Evolutionary conservation across 2,329 filamentous ascomycete species (phyloP).

Genomic region (Botrytis hyacinthi): DNA sequence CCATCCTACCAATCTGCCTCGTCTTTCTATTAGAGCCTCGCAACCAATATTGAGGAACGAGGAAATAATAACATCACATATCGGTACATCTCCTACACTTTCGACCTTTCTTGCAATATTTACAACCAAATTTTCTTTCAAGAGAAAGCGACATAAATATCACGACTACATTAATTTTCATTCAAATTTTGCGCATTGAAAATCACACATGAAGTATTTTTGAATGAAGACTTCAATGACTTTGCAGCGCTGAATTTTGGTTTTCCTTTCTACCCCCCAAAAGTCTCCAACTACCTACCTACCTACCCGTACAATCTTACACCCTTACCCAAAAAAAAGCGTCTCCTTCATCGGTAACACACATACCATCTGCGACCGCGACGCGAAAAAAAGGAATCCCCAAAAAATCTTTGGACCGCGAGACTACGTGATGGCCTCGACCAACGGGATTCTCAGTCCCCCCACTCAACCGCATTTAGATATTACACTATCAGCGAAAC

Average conservation of each 20-base stretch:
- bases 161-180: neutral
- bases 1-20: neutral
- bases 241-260: conserved; percentile 14
- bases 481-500: conserved; percentile 48
- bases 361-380: conserved; percentile 25
- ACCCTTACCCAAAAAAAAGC: conserved; percentile 12
- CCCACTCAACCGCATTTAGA: conserved; percentile 33
- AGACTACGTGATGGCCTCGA: conserved; percentile 35
- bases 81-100: neutral
- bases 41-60: conserved; percentile 8
- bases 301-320: neutral
- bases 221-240: conserved; percentile 19
- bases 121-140: neutral
- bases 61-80: conserved; percentile 8
- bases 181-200: neutral
- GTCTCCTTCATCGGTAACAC: conserved; percentile 20
- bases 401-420: conserved; percentile 20
- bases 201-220: neutral
- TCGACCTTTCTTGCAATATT: neutral
- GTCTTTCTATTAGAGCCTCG: conserved; percentile 1
- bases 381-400: conserved; percentile 25
- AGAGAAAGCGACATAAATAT: neutral
- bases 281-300: conserved; percentile 5
- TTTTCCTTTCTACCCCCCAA: conserved; percentile 8
- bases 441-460: conserved; percentile 46